Evolutionary conservation across 768 basidiomycete species (phyloP).

Genomic region (Hebeloma cylindrosporum): DNA sequence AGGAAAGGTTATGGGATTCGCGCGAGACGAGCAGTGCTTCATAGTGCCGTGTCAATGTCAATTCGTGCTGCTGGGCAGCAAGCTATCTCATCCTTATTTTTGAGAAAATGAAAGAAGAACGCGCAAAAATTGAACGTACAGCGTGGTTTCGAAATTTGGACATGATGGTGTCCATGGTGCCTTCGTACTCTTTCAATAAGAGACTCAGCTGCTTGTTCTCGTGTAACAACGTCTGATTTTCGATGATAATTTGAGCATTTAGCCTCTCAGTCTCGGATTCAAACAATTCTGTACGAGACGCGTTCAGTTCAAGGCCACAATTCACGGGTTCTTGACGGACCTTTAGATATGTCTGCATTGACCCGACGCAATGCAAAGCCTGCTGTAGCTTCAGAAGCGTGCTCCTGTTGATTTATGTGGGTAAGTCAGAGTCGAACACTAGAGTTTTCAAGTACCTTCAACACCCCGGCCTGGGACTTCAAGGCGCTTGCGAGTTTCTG

Average conservation of each 20-base stretch:
- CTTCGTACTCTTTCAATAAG: conserved; percentile 92
- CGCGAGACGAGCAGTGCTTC: conserved; percentile 73
- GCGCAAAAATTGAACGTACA: conserved; percentile 47
- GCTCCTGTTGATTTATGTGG: conserved; percentile 47
- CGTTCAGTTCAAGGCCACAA: conserved; percentile 29
- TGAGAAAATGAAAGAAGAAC: conserved; percentile 7
- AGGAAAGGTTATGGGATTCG: conserved; percentile 54
- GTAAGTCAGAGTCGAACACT: too few species aligned
- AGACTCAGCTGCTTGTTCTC: conserved; percentile 93
- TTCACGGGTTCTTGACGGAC: conserved; percentile 31
- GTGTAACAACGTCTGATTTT: conserved; percentile 88
- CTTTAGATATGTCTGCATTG: conserved; percentile 86
- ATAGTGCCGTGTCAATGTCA: conserved; percentile 86
- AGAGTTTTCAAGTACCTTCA: too few species aligned
- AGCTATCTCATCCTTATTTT: conserved; percentile 44
- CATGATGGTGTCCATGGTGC: conserved; percentile 96
- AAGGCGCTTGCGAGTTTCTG: conserved; percentile 70
- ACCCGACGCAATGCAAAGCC: conserved; percentile 81
- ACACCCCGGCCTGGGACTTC: conserved; percentile 62
- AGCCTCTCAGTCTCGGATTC: conserved; percentile 89
- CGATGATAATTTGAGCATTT: conserved; percentile 88
- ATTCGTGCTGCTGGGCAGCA: conserved; percentile 90
- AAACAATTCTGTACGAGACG: conserved; percentile 71
- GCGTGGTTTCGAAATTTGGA: conserved; percentile 90
- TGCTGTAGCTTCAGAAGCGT: conserved; percentile 67